Percentiles rank a stretch among this genome's conserved stretches.
Conservation (phyloP, 306 rosid genomes). For the Sechiopsis laciniata region DNA sequence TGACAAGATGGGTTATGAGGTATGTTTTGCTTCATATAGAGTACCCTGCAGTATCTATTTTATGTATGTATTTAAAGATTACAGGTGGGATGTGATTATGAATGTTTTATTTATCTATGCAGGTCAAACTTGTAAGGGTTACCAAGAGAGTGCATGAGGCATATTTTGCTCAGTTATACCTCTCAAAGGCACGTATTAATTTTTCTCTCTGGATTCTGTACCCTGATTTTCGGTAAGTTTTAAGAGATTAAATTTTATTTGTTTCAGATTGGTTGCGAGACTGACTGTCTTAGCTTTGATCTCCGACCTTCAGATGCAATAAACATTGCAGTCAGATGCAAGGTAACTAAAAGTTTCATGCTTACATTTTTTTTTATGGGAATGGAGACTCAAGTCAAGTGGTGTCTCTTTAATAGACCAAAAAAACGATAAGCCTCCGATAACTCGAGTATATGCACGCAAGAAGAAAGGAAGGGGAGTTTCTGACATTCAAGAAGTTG, state of each 20-base stretch:
- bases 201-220: slow-evolving; percentile 15
- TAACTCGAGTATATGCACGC: too few relatives aligned
- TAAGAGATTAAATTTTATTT: background rate
- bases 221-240: background rate
- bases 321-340: slow-evolving; percentile 94
- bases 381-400: too few relatives aligned
- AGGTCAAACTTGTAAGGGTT: slow-evolving; percentile 84
- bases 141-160: slow-evolving; percentile 96
- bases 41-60: background rate
- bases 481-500: too few relatives aligned
- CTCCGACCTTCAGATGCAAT: slow-evolving; percentile 98
- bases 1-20: slow-evolving; percentile 91
- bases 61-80: background rate
- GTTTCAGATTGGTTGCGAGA: slow-evolving; percentile 63
- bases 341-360: slow-evolving; percentile 40
- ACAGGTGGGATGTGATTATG: background rate
- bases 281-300: slow-evolving; percentile 71
- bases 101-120: slow-evolving; percentile 24
- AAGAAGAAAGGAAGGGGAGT: too few relatives aligned
- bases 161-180: slow-evolving; percentile 87
- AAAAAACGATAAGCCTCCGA: too few relatives aligned
- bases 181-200: slow-evolving; percentile 56
- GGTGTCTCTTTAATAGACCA: too few relatives aligned
- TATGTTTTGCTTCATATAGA: slow-evolving; percentile 31
- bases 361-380: background rate